Conservation (phyloP, 2,329 filamentous ascomycete species). For the Fusarium compactum region DNA sequence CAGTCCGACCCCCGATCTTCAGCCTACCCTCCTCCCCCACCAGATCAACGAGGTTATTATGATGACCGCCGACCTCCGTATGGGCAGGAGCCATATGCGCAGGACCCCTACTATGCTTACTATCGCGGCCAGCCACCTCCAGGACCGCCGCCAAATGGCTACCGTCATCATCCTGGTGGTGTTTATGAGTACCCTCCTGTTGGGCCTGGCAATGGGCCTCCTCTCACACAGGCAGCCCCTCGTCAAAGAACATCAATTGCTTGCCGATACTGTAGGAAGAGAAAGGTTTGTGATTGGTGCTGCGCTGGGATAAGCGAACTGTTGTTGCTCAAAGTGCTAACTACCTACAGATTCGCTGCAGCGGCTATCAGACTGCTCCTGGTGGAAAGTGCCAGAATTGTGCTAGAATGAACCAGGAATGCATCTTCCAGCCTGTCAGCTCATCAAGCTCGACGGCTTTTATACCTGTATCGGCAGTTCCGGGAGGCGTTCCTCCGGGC, state of each 20-base stretch:
- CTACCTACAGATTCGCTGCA: conserved; percentile 66
- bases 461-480: conserved; percentile 68
- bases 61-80: conserved; percentile 53
- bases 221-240: conserved; percentile 65
- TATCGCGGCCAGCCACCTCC: conserved; percentile 44
- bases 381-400: conserved; percentile 72
- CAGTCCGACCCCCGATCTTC: conserved; percentile 52
- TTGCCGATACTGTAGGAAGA: conserved; percentile 70
- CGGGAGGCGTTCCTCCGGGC: conserved; percentile 68
- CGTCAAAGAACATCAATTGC: conserved; percentile 70
- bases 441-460: conserved; percentile 68
- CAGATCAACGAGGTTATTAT: conserved; percentile 57
- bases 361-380: conserved; percentile 68
- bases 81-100: conserved; percentile 52
- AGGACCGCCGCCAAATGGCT: conserved; percentile 49
- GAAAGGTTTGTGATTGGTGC: conserved; percentile 61
- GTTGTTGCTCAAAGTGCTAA: conserved; percentile 21
- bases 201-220: conserved; percentile 51
- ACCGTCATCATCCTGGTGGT: conserved; percentile 47
- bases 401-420: conserved; percentile 71
- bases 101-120: conserved; percentile 53
- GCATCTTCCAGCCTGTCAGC: conserved; percentile 70
- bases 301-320: neutral
- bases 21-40: conserved; percentile 54
- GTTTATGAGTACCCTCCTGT: conserved; percentile 53